These are phyloP conservation scores for Cucurbita ficifolia DNA, from an alignment of 306 rosid genomes.

Conservation along the genomic window DNA sequence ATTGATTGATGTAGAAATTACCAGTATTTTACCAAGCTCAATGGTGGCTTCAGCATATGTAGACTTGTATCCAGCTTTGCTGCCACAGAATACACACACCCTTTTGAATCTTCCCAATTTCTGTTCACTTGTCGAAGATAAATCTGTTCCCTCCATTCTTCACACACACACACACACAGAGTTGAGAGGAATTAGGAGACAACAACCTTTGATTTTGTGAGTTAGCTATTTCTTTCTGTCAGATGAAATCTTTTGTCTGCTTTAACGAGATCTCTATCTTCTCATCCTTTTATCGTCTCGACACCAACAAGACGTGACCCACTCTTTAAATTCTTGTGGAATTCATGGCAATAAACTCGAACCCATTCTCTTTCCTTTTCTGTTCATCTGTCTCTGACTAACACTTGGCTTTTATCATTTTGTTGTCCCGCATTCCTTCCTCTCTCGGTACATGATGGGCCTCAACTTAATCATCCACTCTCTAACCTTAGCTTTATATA, in stretches of 20 bases:
- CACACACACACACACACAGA: not conserved
- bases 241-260: not conserved
- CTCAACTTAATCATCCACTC: not conserved
- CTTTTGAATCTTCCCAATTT: slow-evolving; percentile 26
- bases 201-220: not conserved
- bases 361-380: slow-evolving; percentile 11
- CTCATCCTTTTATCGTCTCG: not conserved
- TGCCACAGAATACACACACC: slow-evolving; percentile 63
- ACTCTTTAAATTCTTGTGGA: not conserved
- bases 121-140: slow-evolving; percentile 16
- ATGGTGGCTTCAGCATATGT: slow-evolving; percentile 41
- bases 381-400: slow-evolving; percentile 11
- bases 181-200: slow-evolving; percentile 3
- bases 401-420: slow-evolving; percentile 8
- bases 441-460: not conserved
- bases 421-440: slow-evolving; percentile 2
- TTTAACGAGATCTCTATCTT: not conserved
- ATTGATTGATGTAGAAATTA: slow-evolving; percentile 7
- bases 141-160: slow-evolving; percentile 35
- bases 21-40: slow-evolving; percentile 49
- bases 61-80: slow-evolving; percentile 41
- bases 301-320: not conserved
- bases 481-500: not conserved
- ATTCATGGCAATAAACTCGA: not conserved
- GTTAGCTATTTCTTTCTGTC: not conserved